Evolutionary conservation across 495 filamentous ascomycete genomes (phyloP), one percentile per base, ranked within the genome.

Genomic region (Podospora conica): DNA sequence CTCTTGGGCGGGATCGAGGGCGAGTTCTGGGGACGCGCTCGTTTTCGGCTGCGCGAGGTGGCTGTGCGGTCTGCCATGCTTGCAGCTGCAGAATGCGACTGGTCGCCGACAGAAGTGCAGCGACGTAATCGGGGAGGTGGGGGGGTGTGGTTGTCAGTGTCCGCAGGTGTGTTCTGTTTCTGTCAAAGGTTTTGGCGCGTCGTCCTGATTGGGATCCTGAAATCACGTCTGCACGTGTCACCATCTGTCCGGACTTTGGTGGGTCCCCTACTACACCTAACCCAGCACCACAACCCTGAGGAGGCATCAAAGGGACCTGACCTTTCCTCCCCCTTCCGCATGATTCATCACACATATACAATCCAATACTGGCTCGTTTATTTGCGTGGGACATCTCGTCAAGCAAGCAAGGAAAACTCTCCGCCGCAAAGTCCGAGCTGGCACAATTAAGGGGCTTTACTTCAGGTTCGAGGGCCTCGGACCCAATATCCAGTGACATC

Each of bases 1-100:
- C 70, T 73, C 62, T 81, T 79, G 29, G 70, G 61, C 18, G 15
- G 66, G 5, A 71, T 27, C 20, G 66, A 55, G 18, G 64, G 53
- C 58, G 69, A 65, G 12, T 71, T 64, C 10, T 63, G 67, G 20
- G 63, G 24, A 31, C 68, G 65, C 28, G 57, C 28, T 12, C 73
- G 66, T 61, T 75, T 73, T 15, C 58, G 69, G 53, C 61, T 53
- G 8, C 57, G 22, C 3, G 66, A 12, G 24, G 62, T 65, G 55
- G 10, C 55, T 11, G 59, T 66, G 29, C 67, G 48, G 24, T 53
- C 28, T 15, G 67, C n/a, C 66, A 71, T 66, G 22, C 0, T 66
- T 33, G n/a, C 11, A 58, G 7, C 21, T 62, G 12, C 12, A 56
- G 11, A 11, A 4, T 31, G 53, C n/a, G 54, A 21, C 54, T 18